A percentile compares a stretch with the other conserved stretches of the same genome.
phyloP scores from a whole-genome alignment of 1,284 basidiomycete genomes.

The Ceratobasidium sp. region DNA sequence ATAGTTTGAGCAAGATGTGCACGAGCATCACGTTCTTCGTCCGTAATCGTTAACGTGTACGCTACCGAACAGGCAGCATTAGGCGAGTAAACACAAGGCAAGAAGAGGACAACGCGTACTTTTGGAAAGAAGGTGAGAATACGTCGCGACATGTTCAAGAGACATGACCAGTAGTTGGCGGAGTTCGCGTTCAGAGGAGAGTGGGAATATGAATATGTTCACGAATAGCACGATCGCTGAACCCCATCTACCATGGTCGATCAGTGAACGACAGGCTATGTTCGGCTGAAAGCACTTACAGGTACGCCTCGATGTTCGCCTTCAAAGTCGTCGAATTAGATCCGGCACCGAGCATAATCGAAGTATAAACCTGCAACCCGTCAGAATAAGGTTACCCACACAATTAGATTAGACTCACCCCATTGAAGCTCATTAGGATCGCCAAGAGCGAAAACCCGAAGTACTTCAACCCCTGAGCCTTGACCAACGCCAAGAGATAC shows the following conservation, averaged over 20 bases:
- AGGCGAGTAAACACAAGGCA: slow-evolving; percentile 50
- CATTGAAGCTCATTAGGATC: slow-evolving; percentile 52
- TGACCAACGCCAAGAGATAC: slow-evolving; percentile 55
- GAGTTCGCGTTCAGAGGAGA: slow-evolving; percentile 57
- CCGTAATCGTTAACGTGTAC: slow-evolving; percentile 56
- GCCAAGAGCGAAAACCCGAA: slow-evolving; percentile 56
- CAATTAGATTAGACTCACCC: no score
- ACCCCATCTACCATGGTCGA: slow-evolving; percentile 50
- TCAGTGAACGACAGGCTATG: background rate
- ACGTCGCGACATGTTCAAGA: slow-evolving; percentile 54
- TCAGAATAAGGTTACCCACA: no score
- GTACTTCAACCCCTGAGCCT: slow-evolving; percentile 53
- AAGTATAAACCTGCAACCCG: slow-evolving; percentile 22
- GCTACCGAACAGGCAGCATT: slow-evolving; percentile 55
- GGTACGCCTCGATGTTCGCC: slow-evolving; percentile 57
- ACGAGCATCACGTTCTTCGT: slow-evolving; percentile 56
- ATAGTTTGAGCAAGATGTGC: slow-evolving; percentile 57
- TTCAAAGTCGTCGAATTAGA: slow-evolving; percentile 54
- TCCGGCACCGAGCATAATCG: slow-evolving; percentile 47
- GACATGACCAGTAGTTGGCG: slow-evolving; percentile 56
- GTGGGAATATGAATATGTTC: slow-evolving; percentile 57
- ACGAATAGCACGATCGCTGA: slow-evolving; percentile 57
- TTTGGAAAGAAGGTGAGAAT: slow-evolving; percentile 32
- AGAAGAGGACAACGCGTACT: background rate
- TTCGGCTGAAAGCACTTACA: slow-evolving; percentile 47